Evolutionary conservation across 768 basidiomycete genomes (phyloP).

Genomic region (Calocera viscosa): DNA sequence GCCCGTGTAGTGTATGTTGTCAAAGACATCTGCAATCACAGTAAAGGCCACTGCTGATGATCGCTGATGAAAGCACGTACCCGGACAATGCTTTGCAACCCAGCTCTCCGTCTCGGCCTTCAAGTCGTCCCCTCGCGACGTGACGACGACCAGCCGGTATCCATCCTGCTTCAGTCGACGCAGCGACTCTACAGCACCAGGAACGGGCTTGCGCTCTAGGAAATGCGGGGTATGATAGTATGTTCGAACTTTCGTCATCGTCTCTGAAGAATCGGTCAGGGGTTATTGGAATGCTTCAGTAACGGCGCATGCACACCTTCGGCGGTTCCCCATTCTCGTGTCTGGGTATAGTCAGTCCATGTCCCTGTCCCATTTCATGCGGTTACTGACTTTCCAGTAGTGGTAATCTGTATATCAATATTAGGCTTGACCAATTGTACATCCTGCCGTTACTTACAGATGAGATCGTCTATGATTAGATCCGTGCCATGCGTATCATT

Average conservation of each 20-base stretch:
- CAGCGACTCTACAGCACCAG: slow-evolving; percentile 49
- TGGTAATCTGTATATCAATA: slow-evolving; percentile 41
- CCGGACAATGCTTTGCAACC: slow-evolving; percentile 54
- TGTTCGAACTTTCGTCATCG: slow-evolving; percentile 44
- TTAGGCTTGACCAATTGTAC: background rate
- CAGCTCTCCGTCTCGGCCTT: slow-evolving; percentile 52
- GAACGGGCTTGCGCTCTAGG: slow-evolving; percentile 38
- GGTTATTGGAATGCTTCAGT: background rate
- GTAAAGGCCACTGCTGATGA: background rate
- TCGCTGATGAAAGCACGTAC: slow-evolving; percentile 24
- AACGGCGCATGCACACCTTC: slow-evolving; percentile 7
- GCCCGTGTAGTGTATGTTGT: slow-evolving; percentile 49
- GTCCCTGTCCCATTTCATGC: background rate
- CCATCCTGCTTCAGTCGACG: slow-evolving; percentile 47
- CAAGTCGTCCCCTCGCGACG: slow-evolving; percentile 49
- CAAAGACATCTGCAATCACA: slow-evolving; percentile 18
- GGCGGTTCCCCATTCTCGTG: slow-evolving; percentile 49
- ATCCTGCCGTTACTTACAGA: background rate
- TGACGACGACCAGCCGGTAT: slow-evolving; percentile 59
- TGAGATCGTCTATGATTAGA: background rate
- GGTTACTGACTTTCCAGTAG: slow-evolving; percentile 52
- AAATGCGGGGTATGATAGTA: slow-evolving; percentile 47
- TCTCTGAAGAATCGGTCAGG: slow-evolving; percentile 28
- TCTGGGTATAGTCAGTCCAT: slow-evolving; percentile 24
- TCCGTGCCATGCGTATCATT: background rate